Evolutionary conservation across 148 eudicot species (phyloP).

Genomic region (Persicaria maculosa): DNA sequence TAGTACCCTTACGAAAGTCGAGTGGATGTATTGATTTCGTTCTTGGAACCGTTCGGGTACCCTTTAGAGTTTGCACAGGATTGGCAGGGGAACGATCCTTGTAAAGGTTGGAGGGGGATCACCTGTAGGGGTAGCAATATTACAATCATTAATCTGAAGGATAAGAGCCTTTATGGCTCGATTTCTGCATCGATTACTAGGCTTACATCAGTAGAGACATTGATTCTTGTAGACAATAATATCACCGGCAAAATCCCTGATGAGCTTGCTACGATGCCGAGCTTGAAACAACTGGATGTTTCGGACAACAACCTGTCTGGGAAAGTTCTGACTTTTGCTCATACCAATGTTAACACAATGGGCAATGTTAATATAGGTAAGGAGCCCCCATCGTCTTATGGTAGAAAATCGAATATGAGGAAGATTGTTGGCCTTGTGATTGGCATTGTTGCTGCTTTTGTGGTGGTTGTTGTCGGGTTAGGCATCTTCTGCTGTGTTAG

Average conservation of each 20-base stretch:
- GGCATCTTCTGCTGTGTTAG: not conserved
- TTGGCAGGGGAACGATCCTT: slow-evolving; percentile 76
- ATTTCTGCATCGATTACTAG: slow-evolving; percentile 8
- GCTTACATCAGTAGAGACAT: not conserved
- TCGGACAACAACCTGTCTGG: slow-evolving; percentile 5
- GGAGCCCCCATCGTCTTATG: not conserved
- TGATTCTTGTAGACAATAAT: slow-evolving; percentile 6
- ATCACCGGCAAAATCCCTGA: slow-evolving; percentile 9
- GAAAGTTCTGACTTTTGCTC: not conserved
- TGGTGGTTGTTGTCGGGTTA: not conserved
- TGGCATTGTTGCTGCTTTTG: not conserved
- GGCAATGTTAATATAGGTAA: slow-evolving; percentile 12
- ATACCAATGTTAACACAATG: not conserved
- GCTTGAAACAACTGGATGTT: slow-evolving; percentile 11
- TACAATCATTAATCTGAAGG: not conserved
- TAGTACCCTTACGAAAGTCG: slow-evolving; percentile 50
- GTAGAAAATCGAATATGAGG: not conserved
- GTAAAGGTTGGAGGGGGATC: slow-evolving; percentile 3
- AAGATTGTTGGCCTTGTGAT: not conserved
- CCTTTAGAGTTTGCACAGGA: slow-evolving; percentile 43
- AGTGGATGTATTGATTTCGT: slow-evolving; percentile 42
- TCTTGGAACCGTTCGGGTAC: slow-evolving; percentile 50
- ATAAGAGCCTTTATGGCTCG: not conserved
- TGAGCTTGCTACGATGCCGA: slow-evolving; percentile 2
- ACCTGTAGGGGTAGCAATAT: not conserved